These are phyloP conservation scores for Cladosporium sp. DNA, from an alignment of 2,329 filamentous ascomycete genomes.

Conservation along the genomic window DNA sequence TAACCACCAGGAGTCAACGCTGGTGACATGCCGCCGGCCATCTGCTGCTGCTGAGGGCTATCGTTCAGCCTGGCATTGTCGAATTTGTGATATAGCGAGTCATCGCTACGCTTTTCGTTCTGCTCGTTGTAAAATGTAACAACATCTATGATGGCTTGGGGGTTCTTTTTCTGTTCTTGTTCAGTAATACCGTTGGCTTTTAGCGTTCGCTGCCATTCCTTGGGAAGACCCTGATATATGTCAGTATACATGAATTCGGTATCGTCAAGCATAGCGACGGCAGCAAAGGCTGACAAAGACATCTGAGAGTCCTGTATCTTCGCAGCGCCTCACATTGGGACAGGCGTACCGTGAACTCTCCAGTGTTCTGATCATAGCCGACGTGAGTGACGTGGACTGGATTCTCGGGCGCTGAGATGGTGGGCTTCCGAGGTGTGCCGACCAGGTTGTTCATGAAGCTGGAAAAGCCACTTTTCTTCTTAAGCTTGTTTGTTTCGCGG, in stretches of 20 bases:
- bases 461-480: slow-evolving; percentile 86
- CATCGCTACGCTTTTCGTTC: slow-evolving; percentile 72
- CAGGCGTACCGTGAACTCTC: slow-evolving; percentile 81
- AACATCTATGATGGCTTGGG: slow-evolving; percentile 92
- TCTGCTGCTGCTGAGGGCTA: slow-evolving; percentile 33
- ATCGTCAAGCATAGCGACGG: background rate
- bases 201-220: slow-evolving; percentile 95
- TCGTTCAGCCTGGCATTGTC: slow-evolving; percentile 69
- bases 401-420: slow-evolving; percentile 97
- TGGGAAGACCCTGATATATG: slow-evolving; percentile 67
- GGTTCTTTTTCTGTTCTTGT: slow-evolving; percentile 92
- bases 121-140: slow-evolving; percentile 97
- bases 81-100: slow-evolving; percentile 93
- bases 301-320: background rate
- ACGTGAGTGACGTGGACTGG: slow-evolving; percentile 98
- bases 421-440: slow-evolving; percentile 80
- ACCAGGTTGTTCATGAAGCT: slow-evolving; percentile 81
- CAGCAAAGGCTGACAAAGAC: background rate
- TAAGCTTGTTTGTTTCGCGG: slow-evolving; percentile 58
- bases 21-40: slow-evolving; percentile 16
- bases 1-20: slow-evolving; percentile 45
- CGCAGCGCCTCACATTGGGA: background rate
- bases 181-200: slow-evolving; percentile 95
- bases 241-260: slow-evolving; percentile 6
- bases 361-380: slow-evolving; percentile 92